Percentiles rank a stretch among this genome's conserved stretches.
Evolutionary conservation across 768 basidiomycete genomes (phyloP).

Genomic region (Podaxis mareebaensis): DNA sequence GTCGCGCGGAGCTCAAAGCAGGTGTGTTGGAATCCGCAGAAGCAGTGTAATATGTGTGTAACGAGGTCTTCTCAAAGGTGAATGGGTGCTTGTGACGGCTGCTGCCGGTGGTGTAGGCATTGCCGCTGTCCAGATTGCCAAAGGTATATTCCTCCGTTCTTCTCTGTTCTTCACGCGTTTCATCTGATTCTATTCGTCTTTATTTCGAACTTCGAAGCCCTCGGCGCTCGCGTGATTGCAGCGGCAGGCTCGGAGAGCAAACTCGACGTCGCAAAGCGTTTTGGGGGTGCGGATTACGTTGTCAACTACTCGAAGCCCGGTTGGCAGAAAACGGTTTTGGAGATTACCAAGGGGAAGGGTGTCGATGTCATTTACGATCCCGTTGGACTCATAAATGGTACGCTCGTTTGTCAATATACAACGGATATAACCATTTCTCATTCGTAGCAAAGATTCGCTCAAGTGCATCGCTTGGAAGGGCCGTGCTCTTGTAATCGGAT

Average conservation of each 20-base stretch:
- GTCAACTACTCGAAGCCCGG: slow-evolving; percentile 76
- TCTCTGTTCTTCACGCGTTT: not conserved
- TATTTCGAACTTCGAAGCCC: slow-evolving; percentile 42
- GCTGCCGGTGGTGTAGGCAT: slow-evolving; percentile 97
- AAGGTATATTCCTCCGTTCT: slow-evolving; percentile 49
- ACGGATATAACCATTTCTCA: not conserved
- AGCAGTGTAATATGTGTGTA: not conserved
- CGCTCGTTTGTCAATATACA: slow-evolving; percentile 10
- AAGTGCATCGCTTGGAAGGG: slow-evolving; percentile 97
- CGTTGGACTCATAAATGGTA: slow-evolving; percentile 75
- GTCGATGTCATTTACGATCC: slow-evolving; percentile 89
- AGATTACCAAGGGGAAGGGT: slow-evolving; percentile 81
- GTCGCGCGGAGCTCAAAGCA: slow-evolving; percentile 75
- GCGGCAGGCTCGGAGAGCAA: slow-evolving; percentile 83
- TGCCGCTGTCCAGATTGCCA: slow-evolving; percentile 89
- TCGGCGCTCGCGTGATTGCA: slow-evolving; percentile 94
- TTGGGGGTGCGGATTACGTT: slow-evolving; percentile 81
- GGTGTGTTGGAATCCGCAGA: slow-evolving; percentile 42
- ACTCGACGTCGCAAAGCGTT: slow-evolving; percentile 70
- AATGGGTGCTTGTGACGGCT: slow-evolving; percentile 92
- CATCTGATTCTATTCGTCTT: not conserved
- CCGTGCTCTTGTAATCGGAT: slow-evolving; percentile 90
- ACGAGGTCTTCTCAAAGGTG: slow-evolving; percentile 47
- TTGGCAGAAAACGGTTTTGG: slow-evolving; percentile 91
- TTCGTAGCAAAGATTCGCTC: slow-evolving; percentile 57